Conservation (phyloP, 176 grass and related monocot species). For the Oryza rufipogon region DNA sequence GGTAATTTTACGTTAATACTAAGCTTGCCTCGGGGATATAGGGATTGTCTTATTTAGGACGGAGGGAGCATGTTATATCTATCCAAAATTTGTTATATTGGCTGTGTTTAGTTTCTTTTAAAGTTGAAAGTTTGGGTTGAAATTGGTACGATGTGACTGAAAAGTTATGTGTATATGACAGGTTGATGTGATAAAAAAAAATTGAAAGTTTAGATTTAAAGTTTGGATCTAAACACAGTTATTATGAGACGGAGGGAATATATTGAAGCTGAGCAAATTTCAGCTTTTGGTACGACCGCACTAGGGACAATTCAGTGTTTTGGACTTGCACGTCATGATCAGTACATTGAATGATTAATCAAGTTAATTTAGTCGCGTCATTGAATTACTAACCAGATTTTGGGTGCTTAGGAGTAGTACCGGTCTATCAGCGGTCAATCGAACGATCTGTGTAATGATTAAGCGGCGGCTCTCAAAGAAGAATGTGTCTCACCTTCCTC, state of each 20-base stretch:
- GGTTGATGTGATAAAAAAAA: no score
- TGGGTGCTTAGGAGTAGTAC: background rate
- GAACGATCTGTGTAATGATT: constrained; percentile 30
- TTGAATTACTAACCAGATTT: background rate
- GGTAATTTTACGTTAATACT: no score
- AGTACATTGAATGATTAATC: background rate
- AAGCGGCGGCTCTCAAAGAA: background rate
- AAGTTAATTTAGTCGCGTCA: background rate
- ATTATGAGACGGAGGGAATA: background rate
- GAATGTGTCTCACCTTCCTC: constrained; percentile 13
- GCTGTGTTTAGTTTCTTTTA: no score
- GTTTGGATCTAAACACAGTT: no score
- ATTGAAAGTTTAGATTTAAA: no score
- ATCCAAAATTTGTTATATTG: no score
- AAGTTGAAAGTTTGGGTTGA: no score
- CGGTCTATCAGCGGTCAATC: background rate
- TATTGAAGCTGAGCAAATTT: background rate
- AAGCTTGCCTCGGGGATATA: no score
- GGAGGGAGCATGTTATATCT: no score
- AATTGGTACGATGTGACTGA: no score
- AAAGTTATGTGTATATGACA: no score
- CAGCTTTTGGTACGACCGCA: background rate
- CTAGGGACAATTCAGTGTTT: background rate
- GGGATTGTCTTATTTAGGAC: no score
- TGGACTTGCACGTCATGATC: background rate